These are phyloP conservation scores for Diaporthe velutina DNA, from an alignment of 2,329 filamentous ascomycete species.

Conservation along the genomic window DNA sequence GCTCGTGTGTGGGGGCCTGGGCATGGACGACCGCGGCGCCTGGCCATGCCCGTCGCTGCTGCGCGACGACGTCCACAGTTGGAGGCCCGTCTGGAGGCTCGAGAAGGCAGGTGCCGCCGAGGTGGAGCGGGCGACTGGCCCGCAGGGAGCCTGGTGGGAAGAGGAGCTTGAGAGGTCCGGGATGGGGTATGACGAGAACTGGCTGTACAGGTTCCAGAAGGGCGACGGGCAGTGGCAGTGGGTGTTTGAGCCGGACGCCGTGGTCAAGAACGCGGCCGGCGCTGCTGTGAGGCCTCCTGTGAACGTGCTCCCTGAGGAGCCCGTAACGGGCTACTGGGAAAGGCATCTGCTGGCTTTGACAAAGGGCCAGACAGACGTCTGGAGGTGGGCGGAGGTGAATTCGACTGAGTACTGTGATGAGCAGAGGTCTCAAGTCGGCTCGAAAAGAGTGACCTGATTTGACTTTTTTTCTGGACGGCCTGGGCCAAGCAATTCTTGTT, in stretches of 20 bases:
- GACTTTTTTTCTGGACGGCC: fast-evolving
- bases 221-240: conserved; percentile 49
- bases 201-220: conserved; percentile 44
- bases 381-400: conserved; percentile 41
- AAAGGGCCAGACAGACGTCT: conserved; percentile 46
- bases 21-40: conserved; percentile 50
- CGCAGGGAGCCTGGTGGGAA: conserved; percentile 22
- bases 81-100: conserved; percentile 45
- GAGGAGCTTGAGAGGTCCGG: conserved; percentile 37
- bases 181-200: conserved; percentile 41
- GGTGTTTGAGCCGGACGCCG: conserved; percentile 43
- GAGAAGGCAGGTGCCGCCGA: conserved; percentile 39
- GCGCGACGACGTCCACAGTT: conserved; percentile 29
- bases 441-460: background rate
- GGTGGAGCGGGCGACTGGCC: conserved; percentile 19
- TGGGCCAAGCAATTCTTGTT: no score
- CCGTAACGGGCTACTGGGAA: conserved; percentile 51
- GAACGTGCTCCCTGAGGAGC: conserved; percentile 48
- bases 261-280: conserved; percentile 37
- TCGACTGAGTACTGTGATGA: background rate
- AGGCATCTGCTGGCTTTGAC: conserved; percentile 46
- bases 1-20: conserved; percentile 46
- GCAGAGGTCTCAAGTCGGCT: background rate
- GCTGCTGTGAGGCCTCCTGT: conserved; percentile 42
- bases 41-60: conserved; percentile 48